phyloP scores from a whole-genome alignment of 345 rosid species.

The Aurinia saxatilis region DNA sequence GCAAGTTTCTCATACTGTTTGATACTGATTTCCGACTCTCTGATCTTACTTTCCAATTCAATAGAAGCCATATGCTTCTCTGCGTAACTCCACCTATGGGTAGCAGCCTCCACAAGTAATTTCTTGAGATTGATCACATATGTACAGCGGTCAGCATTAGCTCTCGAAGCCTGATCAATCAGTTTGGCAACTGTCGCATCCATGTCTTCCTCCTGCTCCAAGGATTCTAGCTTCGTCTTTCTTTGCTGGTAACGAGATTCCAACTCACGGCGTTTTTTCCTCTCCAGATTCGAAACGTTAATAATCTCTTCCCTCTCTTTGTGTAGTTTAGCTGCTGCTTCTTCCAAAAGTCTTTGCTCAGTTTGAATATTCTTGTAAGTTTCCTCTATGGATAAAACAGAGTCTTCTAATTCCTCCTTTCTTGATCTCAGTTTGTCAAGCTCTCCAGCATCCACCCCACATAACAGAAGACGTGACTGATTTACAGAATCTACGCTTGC shows the following conservation, averaged over 20 bases:
- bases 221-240: conserved; percentile 49
- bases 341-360: conserved; percentile 62
- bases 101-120: conserved; percentile 53
- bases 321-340: conserved; percentile 57
- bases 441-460: conserved; percentile 71
- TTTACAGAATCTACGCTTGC: conserved; percentile 66
- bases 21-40: conserved; percentile 56
- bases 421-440: conserved; percentile 53
- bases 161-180: conserved; percentile 47
- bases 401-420: conserved; percentile 57
- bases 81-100: conserved; percentile 48
- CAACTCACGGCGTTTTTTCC: conserved; percentile 47
- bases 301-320: conserved; percentile 75
- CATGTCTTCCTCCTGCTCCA: conserved; percentile 62
- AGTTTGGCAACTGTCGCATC: conserved; percentile 54
- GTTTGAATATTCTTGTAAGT: conserved; percentile 34
- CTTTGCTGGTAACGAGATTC: conserved; percentile 49
- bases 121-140: conserved; percentile 54
- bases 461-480: conserved; percentile 63
- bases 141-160: conserved; percentile 41
- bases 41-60: conserved; percentile 77
- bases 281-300: conserved; percentile 31
- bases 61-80: conserved; percentile 61
- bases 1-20: conserved; percentile 70
- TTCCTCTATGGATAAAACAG: conserved; percentile 39